Conservation (phyloP, 306 rosid genomes). For the Inga leiocalycina region DNA sequence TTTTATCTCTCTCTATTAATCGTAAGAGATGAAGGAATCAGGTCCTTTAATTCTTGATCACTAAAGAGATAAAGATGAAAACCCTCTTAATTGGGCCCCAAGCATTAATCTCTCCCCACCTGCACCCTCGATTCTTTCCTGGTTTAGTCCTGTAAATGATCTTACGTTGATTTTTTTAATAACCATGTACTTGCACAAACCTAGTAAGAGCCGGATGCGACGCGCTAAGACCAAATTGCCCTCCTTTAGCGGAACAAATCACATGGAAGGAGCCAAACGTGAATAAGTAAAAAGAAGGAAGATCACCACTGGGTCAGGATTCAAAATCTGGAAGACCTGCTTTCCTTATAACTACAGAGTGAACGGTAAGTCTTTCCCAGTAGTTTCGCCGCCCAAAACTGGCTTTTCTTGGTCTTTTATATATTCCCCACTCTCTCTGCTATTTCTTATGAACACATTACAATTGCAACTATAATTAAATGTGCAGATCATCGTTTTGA, state of each 20-base stretch:
- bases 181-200: no score
- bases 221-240: neutral
- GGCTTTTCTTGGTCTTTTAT: neutral
- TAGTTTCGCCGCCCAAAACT: neutral
- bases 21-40: neutral
- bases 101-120: neutral
- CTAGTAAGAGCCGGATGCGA: neutral
- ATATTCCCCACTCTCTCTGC: neutral
- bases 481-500: neutral
- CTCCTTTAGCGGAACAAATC: neutral
- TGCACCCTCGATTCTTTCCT: neutral
- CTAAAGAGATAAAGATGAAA: constrained; percentile 15
- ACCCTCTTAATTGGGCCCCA: constrained; percentile 9
- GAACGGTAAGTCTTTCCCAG: neutral
- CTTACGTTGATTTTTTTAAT: no score
- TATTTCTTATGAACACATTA: neutral
- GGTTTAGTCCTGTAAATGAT: neutral
- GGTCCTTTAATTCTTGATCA: neutral
- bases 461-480: neutral
- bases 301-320: neutral
- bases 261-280: neutral
- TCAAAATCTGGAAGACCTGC: neutral
- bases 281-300: no score
- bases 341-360: neutral
- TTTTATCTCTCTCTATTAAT: neutral